Base-by-base conservation (phyloP, 106 monocot species). In the Ottelia alismoides region DNA sequence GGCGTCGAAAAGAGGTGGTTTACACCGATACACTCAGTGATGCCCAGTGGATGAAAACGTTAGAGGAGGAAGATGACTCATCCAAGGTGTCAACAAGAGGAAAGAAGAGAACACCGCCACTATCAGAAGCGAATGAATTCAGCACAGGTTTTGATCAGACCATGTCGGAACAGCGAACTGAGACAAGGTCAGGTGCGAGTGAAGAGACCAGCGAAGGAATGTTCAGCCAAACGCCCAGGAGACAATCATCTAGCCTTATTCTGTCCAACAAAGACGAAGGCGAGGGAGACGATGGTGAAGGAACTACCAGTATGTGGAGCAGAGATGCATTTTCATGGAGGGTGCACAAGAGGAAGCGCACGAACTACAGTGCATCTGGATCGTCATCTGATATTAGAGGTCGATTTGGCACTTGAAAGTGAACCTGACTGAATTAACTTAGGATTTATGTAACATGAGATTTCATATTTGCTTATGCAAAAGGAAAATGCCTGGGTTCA, bases 21-120 rank as follows among this genome's bases (percentile, higher is more conserved):
- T 96, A 96, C 64, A 64, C 78, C n/a, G 94, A 96, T 66, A 58
- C 65, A 30, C 78, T 96, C 22, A 89, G 81, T 44, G 94, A 96
- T 65, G 19, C 64, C 25, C 85, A 89, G 61, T 96, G 84, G 84
- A 71, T 96, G 73, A 96, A 79, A 48, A 75, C 81, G 6, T 73
- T 89, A 12, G 88, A 96, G 32, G 76, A 52, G 18, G 82, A 84
- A 50, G 94, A 89, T 62, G 94, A 89, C 57, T 17, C 76, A 29
- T 63, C 76, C 1, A 76, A 48, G 43, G 53, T 76, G 11, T 45
- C 76, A 20, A 31, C 56, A 2, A 74, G 73, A 35, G 69, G 60
- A 14, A 93, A 58, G 65, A 72, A 65, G 61, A 83, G 61, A 52
- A 59, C 56, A 11, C 46, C 32, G 12, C 27, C 53, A 16, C 50